Evolutionary conservation across 108 stramenopile genomes (phyloP).

Genomic region (Skeletonema menzelii): DNA sequence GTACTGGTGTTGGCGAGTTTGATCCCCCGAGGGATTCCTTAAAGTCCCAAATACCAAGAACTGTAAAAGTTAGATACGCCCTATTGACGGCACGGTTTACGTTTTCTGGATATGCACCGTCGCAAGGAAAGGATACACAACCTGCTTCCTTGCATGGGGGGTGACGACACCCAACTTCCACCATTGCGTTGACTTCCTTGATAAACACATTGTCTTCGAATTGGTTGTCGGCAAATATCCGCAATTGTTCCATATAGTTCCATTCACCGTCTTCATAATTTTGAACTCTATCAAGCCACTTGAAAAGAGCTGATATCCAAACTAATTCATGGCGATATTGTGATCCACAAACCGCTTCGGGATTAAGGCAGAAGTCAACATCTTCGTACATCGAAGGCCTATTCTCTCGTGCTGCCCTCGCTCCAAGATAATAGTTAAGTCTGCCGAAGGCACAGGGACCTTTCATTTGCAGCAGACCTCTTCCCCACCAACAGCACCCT

Average conservation of each 20-base stretch:
- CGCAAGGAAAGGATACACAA: constrained; percentile 24
- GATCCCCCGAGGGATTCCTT: constrained; percentile 11
- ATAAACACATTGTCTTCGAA: constrained; percentile 25
- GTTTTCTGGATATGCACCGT: constrained; percentile 10
- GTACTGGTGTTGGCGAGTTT: constrained; percentile 29
- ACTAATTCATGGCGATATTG: constrained; percentile 4
- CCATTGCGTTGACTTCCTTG: constrained; percentile 18
- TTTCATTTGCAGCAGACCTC: constrained; percentile 43
- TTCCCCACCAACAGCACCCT: constrained; percentile 51
- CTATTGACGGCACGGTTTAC: constrained; percentile 15
- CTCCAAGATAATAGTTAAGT: constrained; percentile 41
- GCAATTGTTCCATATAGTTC: constrained; percentile 29
- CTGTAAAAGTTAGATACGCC: constrained; percentile 18
- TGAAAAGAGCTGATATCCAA: constrained; percentile 39
- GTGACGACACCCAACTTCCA: constrained; percentile 30
- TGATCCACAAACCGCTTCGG: constrained; percentile 33
- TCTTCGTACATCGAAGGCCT: constrained; percentile 10
- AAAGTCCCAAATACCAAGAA: constrained; percentile 28
- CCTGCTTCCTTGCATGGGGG: constrained; percentile 37
- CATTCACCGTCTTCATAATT: constrained; percentile 26
- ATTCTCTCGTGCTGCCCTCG: constrained; percentile 17
- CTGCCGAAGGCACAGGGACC: constrained; percentile 34
- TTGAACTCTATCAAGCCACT: constrained; percentile 36
- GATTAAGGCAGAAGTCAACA: constrained; percentile 31
- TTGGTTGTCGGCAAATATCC: constrained; percentile 21